phyloP scores from a whole-genome alignment of 2,329 filamentous ascomycete genomes.

The Conoideocrella luteorostrata region DNA sequence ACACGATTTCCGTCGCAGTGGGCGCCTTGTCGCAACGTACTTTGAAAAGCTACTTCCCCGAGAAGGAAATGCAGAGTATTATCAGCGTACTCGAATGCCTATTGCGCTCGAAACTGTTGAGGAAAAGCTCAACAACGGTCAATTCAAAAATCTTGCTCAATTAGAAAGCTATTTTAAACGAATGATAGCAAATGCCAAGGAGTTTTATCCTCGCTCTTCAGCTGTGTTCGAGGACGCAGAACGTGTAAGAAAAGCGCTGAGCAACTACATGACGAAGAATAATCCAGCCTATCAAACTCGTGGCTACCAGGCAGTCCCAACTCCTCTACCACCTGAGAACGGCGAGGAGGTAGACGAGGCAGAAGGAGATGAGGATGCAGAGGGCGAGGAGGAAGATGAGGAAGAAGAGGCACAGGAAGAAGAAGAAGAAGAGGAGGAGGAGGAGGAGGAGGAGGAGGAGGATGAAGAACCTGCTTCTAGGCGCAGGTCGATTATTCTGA shows the following conservation, averaged over 20 bases:
- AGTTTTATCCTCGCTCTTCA: constrained; percentile 69
- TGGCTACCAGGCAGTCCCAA: constrained; percentile 64
- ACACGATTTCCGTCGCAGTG: constrained; percentile 36
- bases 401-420: constrained; percentile 28
- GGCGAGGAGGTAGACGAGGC: constrained; percentile 23
- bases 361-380: constrained; percentile 22
- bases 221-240: constrained; percentile 77
- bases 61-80: constrained; percentile 65
- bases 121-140: constrained; percentile 60
- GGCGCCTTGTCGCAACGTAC: constrained; percentile 65
- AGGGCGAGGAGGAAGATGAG: constrained; percentile 23
- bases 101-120: constrained; percentile 74
- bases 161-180: constrained; percentile 83
- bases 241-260: constrained; percentile 76
- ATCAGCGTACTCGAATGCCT: constrained; percentile 68
- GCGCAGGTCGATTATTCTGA: constrained; percentile 32
- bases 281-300: constrained; percentile 74
- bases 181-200: constrained; percentile 81
- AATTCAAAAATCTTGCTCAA: constrained; percentile 64
- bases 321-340: constrained; percentile 53
- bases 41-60: constrained; percentile 67
- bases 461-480: constrained; percentile 26
- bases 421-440: constrained; percentile 22
- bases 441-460: constrained; percentile 24
- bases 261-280: constrained; percentile 79